A percentile compares a stretch with the other conserved stretches of the same genome.
Conservation (phyloP, 305 asterid genomes). For the Fraxinus paxiana region DNA sequence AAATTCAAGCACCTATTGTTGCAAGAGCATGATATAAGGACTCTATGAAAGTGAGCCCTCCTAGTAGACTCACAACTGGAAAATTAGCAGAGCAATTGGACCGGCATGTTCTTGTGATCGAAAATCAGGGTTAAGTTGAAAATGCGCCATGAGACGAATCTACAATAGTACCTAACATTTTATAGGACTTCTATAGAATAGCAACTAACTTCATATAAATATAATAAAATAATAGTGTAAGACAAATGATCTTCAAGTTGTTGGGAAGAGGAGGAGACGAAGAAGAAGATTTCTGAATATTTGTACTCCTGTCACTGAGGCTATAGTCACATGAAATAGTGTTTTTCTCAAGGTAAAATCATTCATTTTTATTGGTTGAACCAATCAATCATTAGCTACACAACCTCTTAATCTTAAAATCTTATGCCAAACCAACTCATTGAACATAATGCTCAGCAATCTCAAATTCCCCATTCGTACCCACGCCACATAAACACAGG, state of each 20-base stretch:
- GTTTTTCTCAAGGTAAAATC: neutral
- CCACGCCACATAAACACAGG: neutral
- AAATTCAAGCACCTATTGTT: neutral
- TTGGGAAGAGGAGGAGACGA: neutral
- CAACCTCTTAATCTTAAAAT: neutral
- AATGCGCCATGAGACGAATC: neutral
- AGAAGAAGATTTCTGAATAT: neutral
- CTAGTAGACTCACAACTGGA: neutral
- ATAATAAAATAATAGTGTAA: neutral
- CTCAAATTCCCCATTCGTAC: neutral
- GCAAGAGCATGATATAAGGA: neutral
- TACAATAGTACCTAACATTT: neutral
- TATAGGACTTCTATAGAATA: neutral
- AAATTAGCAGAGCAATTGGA: neutral
- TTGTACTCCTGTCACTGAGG: neutral
- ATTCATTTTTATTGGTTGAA: neutral
- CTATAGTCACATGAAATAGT: neutral
- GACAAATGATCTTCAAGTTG: neutral
- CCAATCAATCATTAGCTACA: neutral
- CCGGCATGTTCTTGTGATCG: neutral
- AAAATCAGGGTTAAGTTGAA: neutral
- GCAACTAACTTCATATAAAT: neutral
- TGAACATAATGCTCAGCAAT: neutral
- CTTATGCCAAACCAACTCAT: neutral
- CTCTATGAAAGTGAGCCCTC: neutral